Base-by-base conservation (phyloP, 257 asterid species). In the Solanum ossicruentum region DNA sequence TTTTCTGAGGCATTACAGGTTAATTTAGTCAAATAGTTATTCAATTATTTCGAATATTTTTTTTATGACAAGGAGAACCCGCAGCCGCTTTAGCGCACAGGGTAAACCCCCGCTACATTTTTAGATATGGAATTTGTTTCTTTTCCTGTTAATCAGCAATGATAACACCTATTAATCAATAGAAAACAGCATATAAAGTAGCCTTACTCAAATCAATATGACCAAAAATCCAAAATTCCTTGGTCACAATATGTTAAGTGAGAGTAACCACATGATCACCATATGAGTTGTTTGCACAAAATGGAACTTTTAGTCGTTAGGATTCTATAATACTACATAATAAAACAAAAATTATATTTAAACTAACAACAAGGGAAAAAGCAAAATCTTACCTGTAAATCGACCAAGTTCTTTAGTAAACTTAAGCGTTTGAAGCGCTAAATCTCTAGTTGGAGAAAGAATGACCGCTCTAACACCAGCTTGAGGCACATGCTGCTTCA, bases 391-490 rank as follows among this genome's bases (percentile, higher is more conserved):
- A 95, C 99, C 99, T 72, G 99, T 97, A 87, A 84, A 97, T 51
- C 97, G 93, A 36, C 98, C 94, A 20, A 97, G 93, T 65, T 93
- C 97, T 88, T 92, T 92, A 16, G 94, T 83, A 72, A 97, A 97
- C 85, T 94, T 97, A 16, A 87, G 92, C 4, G 99, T 97, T 91
- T 97, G 99, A 43, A 97, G 91, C 71, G 99, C 99, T 91, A 97
- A 88, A 51, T 97, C 99, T 84, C 99, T 94, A 2, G 99, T 93
- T 17, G 98, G 98, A 12, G 98, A 94, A 36, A 97, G 92, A 85
- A 97, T 91, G 17, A 97, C 94, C 16, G 98, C 98, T 83, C 98
- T 92, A 84, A 94, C 96, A 5, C 98, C 98, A 36, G 95, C 93
- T 88, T 97, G 98, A 45, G 98, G 98, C 61, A 94, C 93, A 82